Percentiles rank a stretch among this genome's conserved stretches.
Evolutionary conservation across 202 grass and related monocot species (phyloP).

Genomic region (Hordeum pubiflorum): DNA sequence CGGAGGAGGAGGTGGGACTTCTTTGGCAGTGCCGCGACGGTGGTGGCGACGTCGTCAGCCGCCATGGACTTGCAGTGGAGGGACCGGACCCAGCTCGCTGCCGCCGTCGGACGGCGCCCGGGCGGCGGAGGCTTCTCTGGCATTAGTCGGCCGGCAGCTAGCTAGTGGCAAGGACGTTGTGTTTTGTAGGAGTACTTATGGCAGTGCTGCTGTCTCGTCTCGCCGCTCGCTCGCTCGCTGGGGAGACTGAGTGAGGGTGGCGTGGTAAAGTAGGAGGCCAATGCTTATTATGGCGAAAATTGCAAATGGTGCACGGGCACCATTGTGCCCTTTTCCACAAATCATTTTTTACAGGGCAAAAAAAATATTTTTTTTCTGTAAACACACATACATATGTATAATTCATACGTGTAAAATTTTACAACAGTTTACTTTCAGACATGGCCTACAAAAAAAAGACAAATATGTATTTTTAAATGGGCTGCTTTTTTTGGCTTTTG

Average conservation of each 20-base stretch:
- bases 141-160: neutral
- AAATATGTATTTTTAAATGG: no score
- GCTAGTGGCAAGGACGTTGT: neutral
- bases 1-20: conserved; percentile 35
- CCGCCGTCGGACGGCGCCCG: conserved; percentile 28
- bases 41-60: conserved; percentile 41
- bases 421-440: no score
- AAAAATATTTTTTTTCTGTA: no score
- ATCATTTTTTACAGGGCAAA: no score
- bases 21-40: conserved; percentile 5
- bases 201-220: neutral
- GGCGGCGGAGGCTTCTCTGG: conserved; percentile 18
- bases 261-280: neutral
- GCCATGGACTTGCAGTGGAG: conserved; percentile 65
- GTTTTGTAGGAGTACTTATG: neutral
- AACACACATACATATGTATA: no score
- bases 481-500: no score
- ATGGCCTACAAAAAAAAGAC: no score
- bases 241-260: neutral
- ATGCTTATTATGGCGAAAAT: conserved; percentile 6
- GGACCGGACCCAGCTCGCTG: conserved; percentile 57
- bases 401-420: no score
- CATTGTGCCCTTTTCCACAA: no score
- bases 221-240: neutral
- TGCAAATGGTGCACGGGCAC: no score